Percentiles rank a stretch among this genome's conserved stretches.
These are phyloP conservation scores for Auriscalpium microsporum DNA, from an alignment of 768 basidiomycete species.

Conservation along the genomic window DNA sequence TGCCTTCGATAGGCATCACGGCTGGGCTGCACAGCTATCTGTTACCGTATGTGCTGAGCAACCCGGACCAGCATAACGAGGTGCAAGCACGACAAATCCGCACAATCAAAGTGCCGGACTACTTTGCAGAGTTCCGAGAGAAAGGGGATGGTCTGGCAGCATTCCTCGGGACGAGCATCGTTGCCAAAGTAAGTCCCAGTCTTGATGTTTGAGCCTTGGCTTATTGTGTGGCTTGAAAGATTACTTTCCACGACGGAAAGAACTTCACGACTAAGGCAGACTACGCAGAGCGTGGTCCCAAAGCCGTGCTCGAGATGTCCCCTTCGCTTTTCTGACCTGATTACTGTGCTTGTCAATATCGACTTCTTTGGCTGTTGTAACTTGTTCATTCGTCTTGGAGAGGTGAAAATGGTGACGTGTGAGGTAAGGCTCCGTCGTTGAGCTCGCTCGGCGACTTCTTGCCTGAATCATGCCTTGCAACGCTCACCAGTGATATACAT, in stretches of 20 bases:
- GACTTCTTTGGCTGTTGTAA: too few relatives aligned
- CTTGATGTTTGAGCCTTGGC: background rate
- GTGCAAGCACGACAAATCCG: slow-evolving; percentile 61
- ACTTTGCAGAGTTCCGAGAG: slow-evolving; percentile 85
- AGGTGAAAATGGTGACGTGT: background rate
- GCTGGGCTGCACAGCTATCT: too few relatives aligned
- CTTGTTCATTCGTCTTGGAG: too few relatives aligned
- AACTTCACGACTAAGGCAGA: slow-evolving; percentile 77
- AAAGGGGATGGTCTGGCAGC: slow-evolving; percentile 75
- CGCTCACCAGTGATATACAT: background rate
- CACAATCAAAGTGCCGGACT: slow-evolving; percentile 69
- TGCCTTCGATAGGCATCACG: too few relatives aligned
- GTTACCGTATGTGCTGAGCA: slow-evolving; percentile 45
- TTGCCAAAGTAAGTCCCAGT: slow-evolving; percentile 57
- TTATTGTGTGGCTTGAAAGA: slow-evolving; percentile 30
- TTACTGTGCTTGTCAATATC: too few relatives aligned
- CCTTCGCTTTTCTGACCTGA: slow-evolving; percentile 51
- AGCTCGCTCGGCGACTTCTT: too few relatives aligned
- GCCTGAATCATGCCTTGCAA: background rate
- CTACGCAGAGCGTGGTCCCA: slow-evolving; percentile 65
- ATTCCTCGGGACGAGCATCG: slow-evolving; percentile 75
- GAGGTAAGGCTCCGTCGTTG: background rate
- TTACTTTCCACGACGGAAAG: slow-evolving; percentile 68
- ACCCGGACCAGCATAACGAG: slow-evolving; percentile 58
- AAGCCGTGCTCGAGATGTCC: slow-evolving; percentile 68